phyloP scores from a whole-genome alignment of 164 flowering plant species.

The Cinnamomum chago region DNA sequence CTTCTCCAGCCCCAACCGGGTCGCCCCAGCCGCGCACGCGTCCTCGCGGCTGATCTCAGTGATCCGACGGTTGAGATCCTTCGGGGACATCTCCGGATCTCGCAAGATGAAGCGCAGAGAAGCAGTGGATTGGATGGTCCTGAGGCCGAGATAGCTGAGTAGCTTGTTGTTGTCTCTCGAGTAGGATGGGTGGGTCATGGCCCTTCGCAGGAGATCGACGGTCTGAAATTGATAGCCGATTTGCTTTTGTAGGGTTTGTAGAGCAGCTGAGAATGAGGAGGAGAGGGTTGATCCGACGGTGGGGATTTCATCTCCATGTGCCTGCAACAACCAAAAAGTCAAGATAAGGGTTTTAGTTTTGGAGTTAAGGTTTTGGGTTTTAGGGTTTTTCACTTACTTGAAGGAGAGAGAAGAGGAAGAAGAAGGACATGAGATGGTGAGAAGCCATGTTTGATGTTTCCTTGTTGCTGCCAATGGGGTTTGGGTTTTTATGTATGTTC shows the following conservation, averaged over 20 bases:
- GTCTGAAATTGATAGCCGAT: constrained; percentile 53
- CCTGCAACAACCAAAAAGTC: not conserved
- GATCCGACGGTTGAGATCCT: constrained; percentile 40
- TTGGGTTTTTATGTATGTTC: too few relatives aligned
- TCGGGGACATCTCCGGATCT: constrained; percentile 46
- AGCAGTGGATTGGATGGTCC: constrained; percentile 41
- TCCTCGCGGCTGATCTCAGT: constrained; percentile 38
- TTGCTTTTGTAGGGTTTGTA: constrained; percentile 45
- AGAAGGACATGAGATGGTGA: not conserved
- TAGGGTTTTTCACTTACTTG: not conserved
- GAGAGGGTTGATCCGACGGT: not conserved
- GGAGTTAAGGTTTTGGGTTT: too few relatives aligned
- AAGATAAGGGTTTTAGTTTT: not conserved
- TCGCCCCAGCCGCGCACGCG: constrained; percentile 49
- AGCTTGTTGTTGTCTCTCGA: constrained; percentile 71
- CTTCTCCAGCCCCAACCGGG: constrained; percentile 54
- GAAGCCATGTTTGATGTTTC: not conserved
- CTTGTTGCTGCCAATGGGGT: not conserved
- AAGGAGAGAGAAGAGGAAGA: not conserved
- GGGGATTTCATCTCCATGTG: not conserved
- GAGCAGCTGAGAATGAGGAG: constrained; percentile 41
- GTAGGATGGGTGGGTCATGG: constrained; percentile 76
- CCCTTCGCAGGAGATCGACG: constrained; percentile 45
- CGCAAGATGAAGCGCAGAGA: constrained; percentile 28
- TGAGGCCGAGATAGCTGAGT: constrained; percentile 51